Conservation (phyloP, 2,329 filamentous ascomycete genomes). For the Dactylellina cionopaga region DNA sequence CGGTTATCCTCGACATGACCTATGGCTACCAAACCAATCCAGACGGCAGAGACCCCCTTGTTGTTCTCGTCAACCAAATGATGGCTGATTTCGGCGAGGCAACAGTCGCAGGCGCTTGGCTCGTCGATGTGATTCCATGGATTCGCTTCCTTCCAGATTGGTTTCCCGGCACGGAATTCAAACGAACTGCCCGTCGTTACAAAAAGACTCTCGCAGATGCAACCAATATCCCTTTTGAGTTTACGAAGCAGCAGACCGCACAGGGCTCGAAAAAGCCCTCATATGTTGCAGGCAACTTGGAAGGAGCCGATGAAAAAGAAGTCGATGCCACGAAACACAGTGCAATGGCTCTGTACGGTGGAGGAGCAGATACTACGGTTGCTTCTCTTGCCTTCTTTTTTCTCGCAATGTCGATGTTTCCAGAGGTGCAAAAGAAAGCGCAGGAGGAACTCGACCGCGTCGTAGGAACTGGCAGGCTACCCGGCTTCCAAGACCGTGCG, state of each 20-base stretch:
- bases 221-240: conserved; percentile 56
- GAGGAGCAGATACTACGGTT: conserved; percentile 63
- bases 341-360: conserved; percentile 63
- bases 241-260: conserved; percentile 61
- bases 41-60: conserved; percentile 59
- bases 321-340: conserved; percentile 62
- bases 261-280: conserved; percentile 58
- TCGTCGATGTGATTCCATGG: conserved; percentile 59
- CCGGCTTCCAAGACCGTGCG: conserved; percentile 65
- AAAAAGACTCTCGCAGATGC: conserved; percentile 8
- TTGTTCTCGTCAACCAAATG: conserved; percentile 59
- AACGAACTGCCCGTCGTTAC: conserved; percentile 48
- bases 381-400: conserved; percentile 59
- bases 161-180: conserved; percentile 56
- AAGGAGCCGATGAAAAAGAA: conserved; percentile 60
- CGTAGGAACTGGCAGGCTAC: conserved; percentile 66
- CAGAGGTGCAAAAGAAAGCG: conserved; percentile 66
- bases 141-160: conserved; percentile 57
- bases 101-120: conserved; percentile 60
- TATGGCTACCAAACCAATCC: conserved; percentile 60
- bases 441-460: conserved; percentile 70
- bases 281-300: conserved; percentile 63
- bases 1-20: conserved; percentile 62
- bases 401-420: conserved; percentile 64
- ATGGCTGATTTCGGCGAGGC: conserved; percentile 60